phyloP scores from a whole-genome alignment of 495 filamentous ascomycete genomes.

The Barbatosphaeria neglecta region DNA sequence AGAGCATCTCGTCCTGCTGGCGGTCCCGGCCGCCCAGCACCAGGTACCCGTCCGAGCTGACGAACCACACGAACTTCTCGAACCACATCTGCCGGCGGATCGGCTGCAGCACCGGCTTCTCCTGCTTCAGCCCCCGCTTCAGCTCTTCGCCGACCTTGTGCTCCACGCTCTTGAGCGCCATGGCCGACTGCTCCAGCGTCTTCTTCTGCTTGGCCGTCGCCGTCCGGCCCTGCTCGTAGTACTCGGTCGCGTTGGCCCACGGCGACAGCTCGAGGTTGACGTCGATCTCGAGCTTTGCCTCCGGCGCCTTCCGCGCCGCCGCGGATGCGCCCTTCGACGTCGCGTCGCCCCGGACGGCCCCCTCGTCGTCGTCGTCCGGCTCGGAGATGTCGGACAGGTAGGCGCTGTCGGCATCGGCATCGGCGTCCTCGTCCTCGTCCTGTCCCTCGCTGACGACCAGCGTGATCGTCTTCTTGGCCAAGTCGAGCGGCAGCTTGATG shows the following conservation, averaged over 20 bases:
- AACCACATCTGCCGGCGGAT: constrained; percentile 83
- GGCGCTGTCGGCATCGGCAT: constrained; percentile 79
- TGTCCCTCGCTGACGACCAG: constrained; percentile 62
- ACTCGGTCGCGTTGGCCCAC: constrained; percentile 82
- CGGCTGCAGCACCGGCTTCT: constrained; percentile 78
- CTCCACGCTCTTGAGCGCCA: constrained; percentile 79
- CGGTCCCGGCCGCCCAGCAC: constrained; percentile 78
- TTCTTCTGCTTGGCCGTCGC: constrained; percentile 79
- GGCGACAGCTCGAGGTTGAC: constrained; percentile 71
- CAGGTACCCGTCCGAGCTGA: constrained; percentile 91
- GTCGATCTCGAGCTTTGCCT: constrained; percentile 57
- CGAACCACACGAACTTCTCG: constrained; percentile 90
- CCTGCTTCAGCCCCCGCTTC: constrained; percentile 77
- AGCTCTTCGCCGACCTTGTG: constrained; percentile 78
- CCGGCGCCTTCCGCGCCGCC: constrained; percentile 21
- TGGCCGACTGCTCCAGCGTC: constrained; percentile 68
- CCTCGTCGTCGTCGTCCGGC: constrained; percentile 43
- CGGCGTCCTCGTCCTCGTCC: constrained; percentile 36
- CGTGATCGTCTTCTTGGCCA: constrained; percentile 81
- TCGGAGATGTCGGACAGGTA: constrained; percentile 71
- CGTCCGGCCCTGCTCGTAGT: constrained; percentile 76
- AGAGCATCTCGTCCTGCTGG: constrained; percentile 85
- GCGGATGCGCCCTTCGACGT: constrained; percentile 44
- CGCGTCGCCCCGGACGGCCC: constrained; percentile 16
- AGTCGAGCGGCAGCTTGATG: constrained; percentile 78